Base-by-base conservation (phyloP, 2,329 filamentous ascomycete genomes). In the Penicillium sp. region DNA sequence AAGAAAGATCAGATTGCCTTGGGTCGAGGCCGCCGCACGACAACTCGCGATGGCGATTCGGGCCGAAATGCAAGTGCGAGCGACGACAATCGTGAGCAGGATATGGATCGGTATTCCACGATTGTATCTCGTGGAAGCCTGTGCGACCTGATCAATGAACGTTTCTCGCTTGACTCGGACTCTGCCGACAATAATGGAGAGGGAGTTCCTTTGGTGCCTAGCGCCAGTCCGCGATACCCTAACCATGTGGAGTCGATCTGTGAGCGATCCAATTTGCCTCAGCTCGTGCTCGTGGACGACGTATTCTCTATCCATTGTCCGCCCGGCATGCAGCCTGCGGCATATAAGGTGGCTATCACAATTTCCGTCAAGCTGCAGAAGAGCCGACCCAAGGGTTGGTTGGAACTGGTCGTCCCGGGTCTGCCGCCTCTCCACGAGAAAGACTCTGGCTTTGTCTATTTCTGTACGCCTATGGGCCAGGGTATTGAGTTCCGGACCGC, bases 401-500 rank as follows among this genome's bases (percentile, higher is more conserved):
- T 41, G 15, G 47, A 59, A 19, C 34, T 65, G 23, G 19, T 53
- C 2, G 36, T 65, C 6, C 51, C 54, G 15, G 60, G 60, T 9
- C 43, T 65, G 17, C 62, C 62, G 18, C 50, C 44, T 25, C 39
- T 62, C n/a, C 37, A 25, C 6, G 28, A 38, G 10, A 40, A 41
- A n/a, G 55, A 57, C 31, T 51, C 45, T 39, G 62, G 60, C 5
- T 53, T 52, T 37, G 41, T 64, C 7, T 50, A 59, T 39, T 61
- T 65, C 32, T 48, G 46, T 7, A 51, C 55, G 11, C 60, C 62
- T 2, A 43, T 45, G 4, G 36, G 44, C 2, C 48, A 51, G 14
- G 59, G 60, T 2, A 41, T 65, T 16, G 62, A 63, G 18, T 53
- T 61, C 19, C 56, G 56, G 14, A 62, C 57, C 7, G 55, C 47